Evolutionary conservation across 352 stramenopile genomes (phyloP), one percentile per base, ranked within the genome.

Genomic region (Globisporangium nagaii): DNA sequence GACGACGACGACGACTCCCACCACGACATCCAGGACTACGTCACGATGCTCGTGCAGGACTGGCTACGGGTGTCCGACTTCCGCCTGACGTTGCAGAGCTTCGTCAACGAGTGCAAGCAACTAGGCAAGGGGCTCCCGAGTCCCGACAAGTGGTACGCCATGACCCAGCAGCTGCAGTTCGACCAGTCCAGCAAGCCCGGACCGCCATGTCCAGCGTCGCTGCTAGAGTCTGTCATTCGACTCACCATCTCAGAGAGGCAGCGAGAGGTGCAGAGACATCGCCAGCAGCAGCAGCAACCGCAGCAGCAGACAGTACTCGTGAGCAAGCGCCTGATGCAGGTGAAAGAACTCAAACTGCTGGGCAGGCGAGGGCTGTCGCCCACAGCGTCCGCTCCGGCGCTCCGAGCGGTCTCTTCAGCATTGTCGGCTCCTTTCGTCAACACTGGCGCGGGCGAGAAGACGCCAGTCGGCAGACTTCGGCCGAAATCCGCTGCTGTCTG

Each of bases 401-500:
- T 65, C 7, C 52, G 39, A 42, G n/a, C n/a, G n/a, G n/a, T n/a
- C n/a, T n/a, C n/a, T n/a, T n/a, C n/a, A n/a, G 60, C 37, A 30
- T 28, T 32, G 8, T 48, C 17, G 7, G 37, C 35, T 45, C 13
- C 36, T 39, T 7, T 46, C 5, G 40, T 45, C 13, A 30, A 4
- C 36, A 30, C 9, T 12, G 11, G 9, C 37, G 9, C 54, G 17
- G 53, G 15, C 17, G 43, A 40, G 4, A 43, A 27, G 4, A 25
- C 31, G 17, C 49, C 58, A 13, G 2, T 41, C 5, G 36, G 41
- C 4, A 35, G 28, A 34, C 47, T 73, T 46, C 68, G 75, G 15
- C 70, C 75, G 36, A 72, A 75, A 44, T 83, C 75, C 41, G 75
- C 73, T 22, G 59, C 64, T 47, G 55, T 75, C 6, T 83, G 66